A percentile compares a stretch with the other conserved stretches of the same genome.
Evolutionary conservation across 805 yeast genomes (phyloP).

Genomic region (Komagataella phaffii): DNA sequence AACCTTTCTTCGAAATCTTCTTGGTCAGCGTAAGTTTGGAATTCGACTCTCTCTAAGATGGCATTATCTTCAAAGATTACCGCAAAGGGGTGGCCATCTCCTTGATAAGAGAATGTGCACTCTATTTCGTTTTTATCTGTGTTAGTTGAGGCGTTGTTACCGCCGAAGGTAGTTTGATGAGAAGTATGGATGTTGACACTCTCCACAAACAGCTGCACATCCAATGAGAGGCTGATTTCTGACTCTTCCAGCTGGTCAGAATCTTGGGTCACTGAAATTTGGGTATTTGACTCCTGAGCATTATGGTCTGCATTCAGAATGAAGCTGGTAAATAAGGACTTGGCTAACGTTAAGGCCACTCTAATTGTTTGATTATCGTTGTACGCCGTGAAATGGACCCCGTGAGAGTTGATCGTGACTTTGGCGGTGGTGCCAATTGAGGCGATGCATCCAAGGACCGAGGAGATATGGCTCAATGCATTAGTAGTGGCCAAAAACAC

Average conservation of each 20-base stretch:
- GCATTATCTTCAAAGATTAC: constrained; percentile 39
- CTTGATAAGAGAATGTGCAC: constrained; percentile 36
- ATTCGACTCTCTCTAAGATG: constrained; percentile 43
- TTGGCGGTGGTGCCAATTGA: constrained; percentile 25
- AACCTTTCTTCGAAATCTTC: constrained; percentile 13
- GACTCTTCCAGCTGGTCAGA: neutral
- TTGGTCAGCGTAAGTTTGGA: constrained; percentile 26
- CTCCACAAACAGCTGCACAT: constrained; percentile 33
- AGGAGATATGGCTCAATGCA: constrained; percentile 29
- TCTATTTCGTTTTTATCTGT: constrained; percentile 17
- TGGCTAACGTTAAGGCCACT: neutral
- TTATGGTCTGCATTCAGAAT: neutral
- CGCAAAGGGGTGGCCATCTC: constrained; percentile 38
- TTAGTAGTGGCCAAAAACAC: constrained; percentile 27
- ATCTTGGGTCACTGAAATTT: neutral
- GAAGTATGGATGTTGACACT: constrained; percentile 30
- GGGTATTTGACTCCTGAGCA: neutral
- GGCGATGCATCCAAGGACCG: constrained; percentile 27
- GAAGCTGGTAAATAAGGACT: neutral
- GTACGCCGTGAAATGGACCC: neutral
- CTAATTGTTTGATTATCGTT: neutral
- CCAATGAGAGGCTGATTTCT: neutral
- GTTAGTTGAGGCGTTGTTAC: constrained; percentile 1
- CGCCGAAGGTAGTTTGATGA: constrained; percentile 2
- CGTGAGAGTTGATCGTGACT: constrained; percentile 10